Evolutionary conservation across 257 asterid genomes (phyloP).

Genomic region (Nicotiana attenuata): DNA sequence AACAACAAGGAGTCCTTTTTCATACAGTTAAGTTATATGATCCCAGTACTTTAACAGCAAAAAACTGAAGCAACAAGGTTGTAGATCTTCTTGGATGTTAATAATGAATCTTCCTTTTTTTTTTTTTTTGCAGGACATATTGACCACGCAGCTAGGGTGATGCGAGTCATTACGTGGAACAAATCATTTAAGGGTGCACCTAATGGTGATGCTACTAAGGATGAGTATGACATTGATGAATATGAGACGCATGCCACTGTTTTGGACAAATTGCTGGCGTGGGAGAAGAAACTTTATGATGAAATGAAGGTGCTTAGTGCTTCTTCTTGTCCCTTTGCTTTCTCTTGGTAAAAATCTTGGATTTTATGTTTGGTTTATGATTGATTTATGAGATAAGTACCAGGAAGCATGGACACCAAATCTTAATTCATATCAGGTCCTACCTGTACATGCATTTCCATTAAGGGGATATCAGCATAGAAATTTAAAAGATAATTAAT

Average conservation of each 20-base stretch:
- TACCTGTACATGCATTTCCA: background rate
- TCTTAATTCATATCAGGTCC: background rate
- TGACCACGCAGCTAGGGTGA: conserved; percentile 90
- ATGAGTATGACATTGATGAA: conserved; percentile 55
- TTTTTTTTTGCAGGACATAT: conserved; percentile 80
- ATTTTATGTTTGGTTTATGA: background rate
- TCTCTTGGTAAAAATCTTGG: background rate
- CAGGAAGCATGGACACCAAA: background rate
- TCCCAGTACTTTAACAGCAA: background rate
- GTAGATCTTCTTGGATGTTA: background rate
- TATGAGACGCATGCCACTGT: conserved; percentile 91
- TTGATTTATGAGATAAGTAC: background rate
- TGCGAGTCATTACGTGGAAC: conserved; percentile 98
- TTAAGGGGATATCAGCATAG: background rate
- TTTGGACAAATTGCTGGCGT: conserved; percentile 89
- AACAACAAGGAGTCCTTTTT: background rate
- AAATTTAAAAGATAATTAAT: background rate
- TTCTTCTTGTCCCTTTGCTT: background rate
- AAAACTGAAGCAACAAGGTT: background rate
- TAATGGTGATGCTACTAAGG: conserved; percentile 52
- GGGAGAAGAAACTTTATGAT: conserved; percentile 98
- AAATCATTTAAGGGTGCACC: conserved; percentile 69
- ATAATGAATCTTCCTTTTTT: conserved; percentile 10
- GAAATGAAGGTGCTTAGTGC: conserved; percentile 72
- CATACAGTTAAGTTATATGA: background rate